Base-by-base conservation (phyloP, 2,329 filamentous ascomycete species). In the Fusarium sp. region DNA sequence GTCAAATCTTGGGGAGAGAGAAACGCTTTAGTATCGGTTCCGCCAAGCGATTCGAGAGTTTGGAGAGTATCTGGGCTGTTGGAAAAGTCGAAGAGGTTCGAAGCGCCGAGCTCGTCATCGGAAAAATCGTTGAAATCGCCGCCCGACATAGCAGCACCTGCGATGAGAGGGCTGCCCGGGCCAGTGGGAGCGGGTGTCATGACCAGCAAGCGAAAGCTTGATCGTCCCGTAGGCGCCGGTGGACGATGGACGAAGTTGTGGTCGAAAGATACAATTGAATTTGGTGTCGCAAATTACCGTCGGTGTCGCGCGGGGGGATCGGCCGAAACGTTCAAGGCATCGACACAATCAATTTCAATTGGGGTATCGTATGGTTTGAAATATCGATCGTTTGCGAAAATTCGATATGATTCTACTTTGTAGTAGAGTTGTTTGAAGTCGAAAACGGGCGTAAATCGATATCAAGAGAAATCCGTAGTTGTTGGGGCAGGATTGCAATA, bases 151-250 rank as follows among this genome's bases (percentile, higher is more conserved):
- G 74, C 77, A 74, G 74, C 73, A 72, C 77, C 78, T 73, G 77
- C 75, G 66, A 81, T 81, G 55, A 82, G 72, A 77, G 80, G 80
- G 76, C 79, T 80, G 75, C 78, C 72, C 71, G 64, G 69, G 73
- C 74, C 74, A 62, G 72, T 74, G 54, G 71, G 68, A 71, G 73
- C 75, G 61, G 77, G 73, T 76, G 78, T 77, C 78, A 80, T 80
- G 76, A 75, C 77, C 75, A 77, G 76, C 71, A 60, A 67, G 53
- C 46, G 45, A 63, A 52, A 49, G 60, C 72, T 70, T 65, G 54
- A 51, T 46, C 53, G 67, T 66, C 69, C 67, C 62, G 71, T 52
- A 58, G 64, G 53, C 59, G 57, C 55, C 51, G 55, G 36, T 56
- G 42, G 52, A 51, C 40, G 38, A 61, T 54, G 34, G 33, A 38